Base-by-base conservation (phyloP, 2,329 filamentous ascomycete genomes). In the Sclerotinia subarctica region DNA sequence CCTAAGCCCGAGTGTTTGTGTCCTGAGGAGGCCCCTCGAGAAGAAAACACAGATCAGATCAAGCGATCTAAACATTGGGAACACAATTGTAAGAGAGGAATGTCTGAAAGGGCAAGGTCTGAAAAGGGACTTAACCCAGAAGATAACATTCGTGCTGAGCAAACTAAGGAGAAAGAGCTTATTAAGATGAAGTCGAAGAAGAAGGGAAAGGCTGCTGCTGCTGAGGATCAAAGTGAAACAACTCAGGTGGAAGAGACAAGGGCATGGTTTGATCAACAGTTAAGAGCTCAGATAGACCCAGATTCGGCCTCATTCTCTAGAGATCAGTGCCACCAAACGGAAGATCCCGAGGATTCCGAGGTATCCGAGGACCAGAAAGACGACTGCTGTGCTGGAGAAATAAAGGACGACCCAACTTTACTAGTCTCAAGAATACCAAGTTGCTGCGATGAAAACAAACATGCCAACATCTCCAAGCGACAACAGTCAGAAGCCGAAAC, bases 381-480 rank as follows among this genome's bases (percentile, higher is more conserved):
- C 8, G n/a, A 13, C 11, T 59, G 53, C 29, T 60, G 46, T 59
- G 17, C 29, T 5, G 24, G 19, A 17, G 38, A 44, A 17, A 29
- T 26, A 17, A 42, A 66, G 8, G 6, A 60, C 42, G 46, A 44
- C 24, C 4, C 24, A 19, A 17, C 7, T 38, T 32, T 24, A 21
- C 15, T n/a, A 11, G 57, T 35, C 15, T 53, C 62, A 42, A 66
- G 38, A 56, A 24, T 65, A 19, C 66, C 60, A 42, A 58, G 59
- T 17, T 68, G 63, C 35, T 70, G 69, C 42, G 67, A 47, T 42
- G 52, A 66, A 15, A 29, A n/a, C 21, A 59, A 46, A 1, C 29
- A 29, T 17, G 24, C 29, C 7, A 35, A 7, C 17, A 38, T 11
- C 3, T 26, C 11, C 17, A 38, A 63, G 59, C 59, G 59, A 26